phyloP scores from a whole-genome alignment of 768 basidiomycete species.

The Russula earlei region DNA sequence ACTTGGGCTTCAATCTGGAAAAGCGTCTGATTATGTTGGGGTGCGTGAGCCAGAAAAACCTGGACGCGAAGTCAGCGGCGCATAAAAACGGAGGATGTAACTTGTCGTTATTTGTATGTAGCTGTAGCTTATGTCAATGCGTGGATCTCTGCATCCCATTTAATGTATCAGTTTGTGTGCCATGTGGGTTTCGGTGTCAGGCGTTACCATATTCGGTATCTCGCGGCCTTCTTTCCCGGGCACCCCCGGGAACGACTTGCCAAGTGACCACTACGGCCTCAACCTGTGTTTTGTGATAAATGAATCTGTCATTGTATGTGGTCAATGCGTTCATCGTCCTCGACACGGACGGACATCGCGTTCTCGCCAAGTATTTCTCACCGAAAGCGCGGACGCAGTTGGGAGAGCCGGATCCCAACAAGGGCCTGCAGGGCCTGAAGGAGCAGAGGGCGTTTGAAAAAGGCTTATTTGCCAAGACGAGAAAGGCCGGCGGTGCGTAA shows the following conservation, averaged over 20 bases:
- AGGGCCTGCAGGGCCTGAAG: conserved; percentile 62
- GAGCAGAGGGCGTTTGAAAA: conserved; percentile 96
- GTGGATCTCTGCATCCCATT: no score
- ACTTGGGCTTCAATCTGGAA: conserved; percentile 26
- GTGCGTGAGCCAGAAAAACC: no score
- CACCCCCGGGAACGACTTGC: neutral
- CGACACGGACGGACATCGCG: conserved; percentile 91
- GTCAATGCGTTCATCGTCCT: conserved; percentile 83
- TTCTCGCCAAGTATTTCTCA: conserved; percentile 92
- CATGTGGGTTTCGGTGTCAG: no score
- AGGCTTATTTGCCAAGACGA: conserved; percentile 90
- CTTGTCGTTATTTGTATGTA: no score
- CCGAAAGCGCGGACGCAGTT: conserved; percentile 54
- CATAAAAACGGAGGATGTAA: no score
- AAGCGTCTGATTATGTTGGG: conserved; percentile 16
- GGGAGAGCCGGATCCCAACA: conserved; percentile 34
- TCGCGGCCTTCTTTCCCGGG: no score
- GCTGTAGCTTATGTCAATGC: no score
- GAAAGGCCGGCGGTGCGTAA: conserved; percentile 82
- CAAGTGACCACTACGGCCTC: no score
- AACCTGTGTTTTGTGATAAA: neutral
- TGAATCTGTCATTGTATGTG: conserved; percentile 86
- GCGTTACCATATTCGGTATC: no score
- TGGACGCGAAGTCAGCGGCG: no score
- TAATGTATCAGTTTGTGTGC: no score